Evolutionary conservation across 2,329 filamentous ascomycete species (phyloP).

Genomic region (Fusarium euwallaceae): DNA sequence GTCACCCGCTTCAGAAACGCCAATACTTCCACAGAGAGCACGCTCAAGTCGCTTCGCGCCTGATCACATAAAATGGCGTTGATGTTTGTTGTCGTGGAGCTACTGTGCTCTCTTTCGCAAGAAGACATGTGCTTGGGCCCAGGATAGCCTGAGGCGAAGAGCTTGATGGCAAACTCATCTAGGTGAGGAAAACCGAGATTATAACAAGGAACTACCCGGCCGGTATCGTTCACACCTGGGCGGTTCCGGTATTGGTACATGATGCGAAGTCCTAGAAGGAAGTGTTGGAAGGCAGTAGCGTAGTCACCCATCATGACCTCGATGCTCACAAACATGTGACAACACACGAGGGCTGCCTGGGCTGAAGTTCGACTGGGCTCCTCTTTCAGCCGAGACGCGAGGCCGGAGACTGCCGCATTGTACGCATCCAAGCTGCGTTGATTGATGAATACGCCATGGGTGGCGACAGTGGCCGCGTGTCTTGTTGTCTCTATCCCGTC

Average conservation of each 20-base stretch:
- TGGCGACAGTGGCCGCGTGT: no score
- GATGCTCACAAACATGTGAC: slow-evolving; percentile 22
- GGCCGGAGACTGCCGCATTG: slow-evolving; percentile 1
- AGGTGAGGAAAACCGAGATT: slow-evolving; percentile 1
- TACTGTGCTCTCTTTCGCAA: neutral
- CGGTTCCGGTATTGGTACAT: slow-evolving; percentile 13
- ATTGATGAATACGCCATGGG: neutral
- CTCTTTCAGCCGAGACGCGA: neutral
- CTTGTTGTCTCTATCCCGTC: neutral
- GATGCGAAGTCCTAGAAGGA: slow-evolving; percentile 11
- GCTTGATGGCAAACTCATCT: slow-evolving; percentile 15
- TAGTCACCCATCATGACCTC: slow-evolving; percentile 11
- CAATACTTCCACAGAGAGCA: neutral
- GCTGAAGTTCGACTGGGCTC: neutral
- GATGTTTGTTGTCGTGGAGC: neutral
- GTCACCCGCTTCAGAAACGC: neutral
- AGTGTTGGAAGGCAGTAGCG: slow-evolving; percentile 6
- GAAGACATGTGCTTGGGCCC: neutral
- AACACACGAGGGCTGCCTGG: slow-evolving; percentile 14
- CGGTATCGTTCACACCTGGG: slow-evolving; percentile 2
- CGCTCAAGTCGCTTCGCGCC: slow-evolving; percentile 7
- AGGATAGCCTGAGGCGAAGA: slow-evolving; percentile 11
- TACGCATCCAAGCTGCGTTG: slow-evolving; percentile 7
- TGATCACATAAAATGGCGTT: neutral
- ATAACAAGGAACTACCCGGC: neutral